Conservation (phyloP, 116 monocot species). For the Trichopus zeylanicus region DNA sequence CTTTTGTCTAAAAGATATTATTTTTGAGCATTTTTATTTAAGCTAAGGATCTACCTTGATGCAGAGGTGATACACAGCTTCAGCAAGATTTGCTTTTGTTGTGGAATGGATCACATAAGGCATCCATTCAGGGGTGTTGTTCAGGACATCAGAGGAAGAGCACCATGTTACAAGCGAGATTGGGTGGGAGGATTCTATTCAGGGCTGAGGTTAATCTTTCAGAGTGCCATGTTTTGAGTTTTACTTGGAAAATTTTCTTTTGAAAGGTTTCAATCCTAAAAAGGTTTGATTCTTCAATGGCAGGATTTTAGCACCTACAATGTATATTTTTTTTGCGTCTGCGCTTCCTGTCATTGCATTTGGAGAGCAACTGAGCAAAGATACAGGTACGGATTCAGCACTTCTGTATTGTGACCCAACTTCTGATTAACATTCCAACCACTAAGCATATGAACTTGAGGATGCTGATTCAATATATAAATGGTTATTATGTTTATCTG, state of each 20-base stretch:
- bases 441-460: not conserved
- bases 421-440: no score
- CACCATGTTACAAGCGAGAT: conserved; percentile 62
- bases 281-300: conserved; percentile 2
- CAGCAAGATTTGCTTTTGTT: no score
- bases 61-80: no score
- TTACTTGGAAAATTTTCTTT: not conserved
- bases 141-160: conserved; percentile 64
- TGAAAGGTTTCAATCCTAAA: no score
- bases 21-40: no score
- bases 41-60: no score
- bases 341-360: conserved; percentile 91
- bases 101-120: conserved; percentile 47
- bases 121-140: conserved; percentile 49
- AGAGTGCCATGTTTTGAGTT: not conserved
- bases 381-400: conserved; percentile 43
- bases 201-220: conserved; percentile 42
- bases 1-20: no score
- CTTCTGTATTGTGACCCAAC: no score
- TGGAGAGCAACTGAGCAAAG: conserved; percentile 81
- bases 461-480: no score
- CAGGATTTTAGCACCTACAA: conserved; percentile 86
- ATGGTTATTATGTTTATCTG: not conserved
- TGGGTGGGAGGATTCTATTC: conserved; percentile 56
- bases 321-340: conserved; percentile 90